Evolutionary conservation across 306 rosid species (phyloP).

Genomic region (Cotoneaster glaucophyllus): DNA sequence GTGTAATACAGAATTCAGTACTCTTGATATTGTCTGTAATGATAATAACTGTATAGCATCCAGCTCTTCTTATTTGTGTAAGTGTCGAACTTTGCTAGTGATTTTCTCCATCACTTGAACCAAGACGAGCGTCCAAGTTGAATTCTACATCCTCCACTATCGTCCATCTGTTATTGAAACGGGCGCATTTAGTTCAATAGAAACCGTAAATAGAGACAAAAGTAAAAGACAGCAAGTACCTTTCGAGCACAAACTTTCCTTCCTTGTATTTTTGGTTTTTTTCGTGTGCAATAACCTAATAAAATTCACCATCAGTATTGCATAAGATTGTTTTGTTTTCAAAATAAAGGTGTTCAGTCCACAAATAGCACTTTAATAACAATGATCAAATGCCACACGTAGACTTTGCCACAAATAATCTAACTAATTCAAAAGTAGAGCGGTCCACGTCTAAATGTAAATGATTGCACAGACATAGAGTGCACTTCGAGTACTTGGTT

Average conservation of each 20-base stretch:
- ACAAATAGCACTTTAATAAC: background rate
- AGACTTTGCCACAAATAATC: background rate
- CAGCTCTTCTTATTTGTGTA: constrained; percentile 15
- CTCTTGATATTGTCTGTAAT: background rate
- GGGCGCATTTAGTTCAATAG: background rate
- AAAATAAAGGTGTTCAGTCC: background rate
- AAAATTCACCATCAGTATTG: constrained; percentile 9
- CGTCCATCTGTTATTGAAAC: constrained; percentile 39
- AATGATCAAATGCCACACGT: background rate
- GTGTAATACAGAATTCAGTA: no score
- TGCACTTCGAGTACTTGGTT: background rate
- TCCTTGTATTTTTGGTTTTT: constrained; percentile 65
- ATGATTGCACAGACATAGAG: background rate
- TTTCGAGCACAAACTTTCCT: constrained; percentile 82
- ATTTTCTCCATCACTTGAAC: constrained; percentile 65
- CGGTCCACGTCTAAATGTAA: background rate
- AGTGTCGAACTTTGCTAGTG: constrained; percentile 30
- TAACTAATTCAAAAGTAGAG: background rate
- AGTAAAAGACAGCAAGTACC: constrained; percentile 28
- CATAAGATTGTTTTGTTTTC: background rate
- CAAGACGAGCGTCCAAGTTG: constrained; percentile 43
- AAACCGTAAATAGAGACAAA: background rate
- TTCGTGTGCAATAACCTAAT: constrained; percentile 69
- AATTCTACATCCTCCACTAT: constrained; percentile 56
- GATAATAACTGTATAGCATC: constrained; percentile 8